Conservation (phyloP, 1,284 basidiomycete species). For the Ustilago lituana region DNA sequence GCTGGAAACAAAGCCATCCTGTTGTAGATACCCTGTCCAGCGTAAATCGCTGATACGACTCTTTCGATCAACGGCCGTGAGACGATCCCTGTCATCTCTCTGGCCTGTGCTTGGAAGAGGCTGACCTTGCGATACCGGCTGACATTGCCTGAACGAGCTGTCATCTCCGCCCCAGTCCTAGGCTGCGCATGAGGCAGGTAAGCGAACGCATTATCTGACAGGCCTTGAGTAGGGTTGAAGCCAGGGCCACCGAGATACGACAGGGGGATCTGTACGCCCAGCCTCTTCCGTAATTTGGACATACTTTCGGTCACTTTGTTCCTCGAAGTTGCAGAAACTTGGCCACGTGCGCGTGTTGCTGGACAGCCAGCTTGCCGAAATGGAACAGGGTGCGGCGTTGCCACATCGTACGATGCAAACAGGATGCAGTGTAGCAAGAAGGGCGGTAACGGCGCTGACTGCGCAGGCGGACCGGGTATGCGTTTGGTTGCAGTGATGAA, state of each 20-base stretch:
- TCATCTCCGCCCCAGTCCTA: conserved; percentile 23
- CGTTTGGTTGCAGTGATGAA: conserved; percentile 8
- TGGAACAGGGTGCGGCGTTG: conserved; percentile 15
- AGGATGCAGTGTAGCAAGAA: conserved; percentile 45
- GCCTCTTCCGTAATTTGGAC: conserved; percentile 25
- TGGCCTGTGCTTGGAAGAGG: conserved; percentile 31
- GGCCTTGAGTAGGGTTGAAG: conserved; percentile 2
- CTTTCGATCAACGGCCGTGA: conserved; percentile 37
- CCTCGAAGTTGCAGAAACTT: conserved; percentile 11
- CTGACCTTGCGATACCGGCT: conserved; percentile 18
- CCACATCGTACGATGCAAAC: conserved; percentile 34
- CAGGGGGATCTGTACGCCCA: conserved; percentile 41
- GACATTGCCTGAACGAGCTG: conserved; percentile 20
- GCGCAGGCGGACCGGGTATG: conserved; percentile 11
- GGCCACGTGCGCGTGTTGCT: conserved; percentile 21
- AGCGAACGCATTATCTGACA: conserved; percentile 5
- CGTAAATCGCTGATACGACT: conserved; percentile 28
- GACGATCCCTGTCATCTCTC: conserved; percentile 40
- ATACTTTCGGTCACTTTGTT: conserved; percentile 23
- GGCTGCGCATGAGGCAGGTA: conserved; percentile 32
- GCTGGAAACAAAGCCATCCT: conserved; percentile 28
- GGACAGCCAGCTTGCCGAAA: conserved; percentile 35
- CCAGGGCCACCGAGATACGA: conserved; percentile 23
- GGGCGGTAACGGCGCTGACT: conserved; percentile 13
- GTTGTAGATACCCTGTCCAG: conserved; percentile 11